Evolutionary conservation across 1,284 basidiomycete genomes (phyloP).

Genomic region (Cryptococcus sp.): DNA sequence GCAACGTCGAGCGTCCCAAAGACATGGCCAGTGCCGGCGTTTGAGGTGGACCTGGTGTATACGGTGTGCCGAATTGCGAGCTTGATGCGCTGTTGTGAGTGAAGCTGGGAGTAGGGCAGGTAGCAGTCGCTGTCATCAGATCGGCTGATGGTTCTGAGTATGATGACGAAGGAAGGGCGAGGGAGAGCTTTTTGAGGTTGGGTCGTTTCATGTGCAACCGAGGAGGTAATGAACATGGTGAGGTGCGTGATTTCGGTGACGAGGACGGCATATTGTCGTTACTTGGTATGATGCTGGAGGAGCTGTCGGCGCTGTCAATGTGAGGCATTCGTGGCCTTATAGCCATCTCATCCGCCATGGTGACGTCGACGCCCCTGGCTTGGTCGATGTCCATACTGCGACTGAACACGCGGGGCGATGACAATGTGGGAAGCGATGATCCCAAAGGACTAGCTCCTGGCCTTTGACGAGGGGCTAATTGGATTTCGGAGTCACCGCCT

Average conservation of each 20-base stretch:
- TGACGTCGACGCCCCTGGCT: slow-evolving; percentile 1
- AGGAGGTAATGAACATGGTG: slow-evolving; percentile 19
- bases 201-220: slow-evolving; percentile 33
- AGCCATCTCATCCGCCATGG: no score
- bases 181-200: slow-evolving; percentile 44
- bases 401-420: not conserved
- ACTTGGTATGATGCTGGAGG: not conserved
- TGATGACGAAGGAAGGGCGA: slow-evolving; percentile 30
- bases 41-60: slow-evolving; percentile 40
- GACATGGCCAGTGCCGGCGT: slow-evolving; percentile 37
- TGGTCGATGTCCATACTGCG: not conserved
- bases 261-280: not conserved
- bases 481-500: no score
- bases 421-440: not conserved
- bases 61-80: slow-evolving; percentile 30
- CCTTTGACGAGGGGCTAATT: no score
- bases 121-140: slow-evolving; percentile 14
- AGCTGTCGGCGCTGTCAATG: no score
- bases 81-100: slow-evolving; percentile 5
- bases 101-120: slow-evolving; percentile 15
- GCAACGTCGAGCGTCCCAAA: slow-evolving; percentile 19
- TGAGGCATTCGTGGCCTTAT: no score
- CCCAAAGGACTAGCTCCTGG: slow-evolving; percentile 6
- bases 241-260: not conserved
- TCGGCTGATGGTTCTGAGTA: slow-evolving; percentile 10